A percentile compares a stretch with the other conserved stretches of the same genome.
These are phyloP conservation scores for Ilex asprella DNA, from an alignment of 257 asterid species.

Conservation along the genomic window DNA sequence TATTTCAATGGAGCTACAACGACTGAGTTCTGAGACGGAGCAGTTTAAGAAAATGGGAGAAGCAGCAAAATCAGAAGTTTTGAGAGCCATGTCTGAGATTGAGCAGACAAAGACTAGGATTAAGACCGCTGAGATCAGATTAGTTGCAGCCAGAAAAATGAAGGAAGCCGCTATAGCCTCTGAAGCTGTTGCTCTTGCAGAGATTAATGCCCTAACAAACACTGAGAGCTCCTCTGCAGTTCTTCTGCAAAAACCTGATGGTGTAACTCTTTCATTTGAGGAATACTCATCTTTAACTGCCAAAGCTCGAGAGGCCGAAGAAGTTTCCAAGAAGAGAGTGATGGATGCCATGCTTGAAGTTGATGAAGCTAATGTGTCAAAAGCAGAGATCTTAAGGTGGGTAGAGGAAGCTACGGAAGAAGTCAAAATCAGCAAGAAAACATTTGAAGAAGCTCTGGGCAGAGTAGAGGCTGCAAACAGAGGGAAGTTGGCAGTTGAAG, in stretches of 20 bases:
- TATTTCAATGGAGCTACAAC: conserved; percentile 52
- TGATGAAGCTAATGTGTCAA: conserved; percentile 58
- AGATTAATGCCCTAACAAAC: conserved; percentile 57
- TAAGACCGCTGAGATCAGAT: conserved; percentile 60
- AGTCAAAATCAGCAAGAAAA: conserved; percentile 61
- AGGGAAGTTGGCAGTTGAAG: conserved; percentile 76
- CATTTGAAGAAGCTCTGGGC: conserved; percentile 66
- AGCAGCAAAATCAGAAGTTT: conserved; percentile 51
- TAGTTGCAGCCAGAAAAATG: conserved; percentile 80
- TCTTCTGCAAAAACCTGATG: conserved; percentile 23
- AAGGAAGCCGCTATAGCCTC: conserved; percentile 85
- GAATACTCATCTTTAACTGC: conserved; percentile 57
- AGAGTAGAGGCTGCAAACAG: conserved; percentile 72
- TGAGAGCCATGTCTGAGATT: conserved; percentile 59
- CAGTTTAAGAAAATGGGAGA: conserved; percentile 62
- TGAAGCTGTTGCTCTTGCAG: conserved; percentile 79
- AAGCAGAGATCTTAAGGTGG: conserved; percentile 45
- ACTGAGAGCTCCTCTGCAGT: conserved; percentile 14
- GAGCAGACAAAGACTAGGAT: conserved; percentile 55
- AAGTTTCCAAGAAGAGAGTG: conserved; percentile 35
- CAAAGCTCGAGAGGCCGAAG: conserved; percentile 64
- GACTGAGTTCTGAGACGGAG: conserved; percentile 63
- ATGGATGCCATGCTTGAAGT: conserved; percentile 40
- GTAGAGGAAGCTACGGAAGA: conserved; percentile 87
- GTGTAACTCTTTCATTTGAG: conserved; percentile 52